phyloP scores from a whole-genome alignment of 2,329 filamentous ascomycete genomes.

The Fonsecaea monophora region DNA sequence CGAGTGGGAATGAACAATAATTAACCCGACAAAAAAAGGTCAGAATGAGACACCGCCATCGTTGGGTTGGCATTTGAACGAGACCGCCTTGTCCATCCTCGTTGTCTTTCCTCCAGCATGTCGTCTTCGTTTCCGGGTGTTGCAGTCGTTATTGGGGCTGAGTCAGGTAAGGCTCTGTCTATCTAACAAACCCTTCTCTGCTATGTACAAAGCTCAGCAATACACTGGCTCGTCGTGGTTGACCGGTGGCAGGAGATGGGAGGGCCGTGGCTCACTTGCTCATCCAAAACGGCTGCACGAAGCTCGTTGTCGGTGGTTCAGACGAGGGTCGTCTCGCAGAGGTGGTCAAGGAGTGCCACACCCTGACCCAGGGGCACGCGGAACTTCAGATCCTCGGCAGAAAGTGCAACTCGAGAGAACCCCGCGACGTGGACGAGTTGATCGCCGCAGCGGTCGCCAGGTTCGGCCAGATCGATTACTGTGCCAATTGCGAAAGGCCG shows the following conservation, averaged over 20 bases:
- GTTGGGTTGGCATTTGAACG: background rate
- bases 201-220: too few relatives aligned
- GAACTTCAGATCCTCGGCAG: background rate
- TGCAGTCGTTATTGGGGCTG: slow-evolving; percentile 31
- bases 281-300: slow-evolving; percentile 27
- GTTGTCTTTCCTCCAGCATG: background rate
- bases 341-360: slow-evolving; percentile 20
- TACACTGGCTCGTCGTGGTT: background rate
- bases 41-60: background rate
- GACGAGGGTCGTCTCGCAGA: slow-evolving; percentile 12
- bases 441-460: slow-evolving; percentile 63
- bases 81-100: background rate
- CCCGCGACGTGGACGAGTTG: slow-evolving; percentile 58
- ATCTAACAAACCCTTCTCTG: too few relatives aligned
- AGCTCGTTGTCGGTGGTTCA: slow-evolving; percentile 29
- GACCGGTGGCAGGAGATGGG: slow-evolving; percentile 15
- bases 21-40: too few relatives aligned
- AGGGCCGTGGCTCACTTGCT: slow-evolving; percentile 27
- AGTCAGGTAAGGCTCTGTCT: slow-evolving; percentile 24
- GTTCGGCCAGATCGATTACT: slow-evolving; percentile 51
- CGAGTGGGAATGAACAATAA: too few relatives aligned
- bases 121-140: slow-evolving; percentile 3
- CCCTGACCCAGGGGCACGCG: background rate
- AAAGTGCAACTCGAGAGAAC: slow-evolving; percentile 56
- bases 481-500: slow-evolving; percentile 42